A percentile compares a stretch with the other conserved stretches of the same genome.
phyloP scores from a whole-genome alignment of 768 basidiomycete species.

The Amanita fuliginea region DNA sequence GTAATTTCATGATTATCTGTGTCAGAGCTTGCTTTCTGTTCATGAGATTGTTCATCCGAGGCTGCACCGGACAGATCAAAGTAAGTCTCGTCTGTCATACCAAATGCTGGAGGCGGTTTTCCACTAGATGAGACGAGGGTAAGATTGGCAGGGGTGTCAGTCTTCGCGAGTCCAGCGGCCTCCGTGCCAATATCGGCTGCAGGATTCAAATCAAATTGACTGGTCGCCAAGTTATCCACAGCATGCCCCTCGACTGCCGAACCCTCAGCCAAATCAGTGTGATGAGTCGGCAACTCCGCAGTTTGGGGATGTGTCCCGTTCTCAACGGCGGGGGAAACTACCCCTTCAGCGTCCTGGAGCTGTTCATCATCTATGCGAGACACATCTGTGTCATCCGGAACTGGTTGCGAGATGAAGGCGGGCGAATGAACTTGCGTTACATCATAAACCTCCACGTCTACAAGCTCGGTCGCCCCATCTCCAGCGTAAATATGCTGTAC shows the following conservation, averaged over 20 bases:
- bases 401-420: constrained; percentile 1
- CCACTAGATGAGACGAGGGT: not conserved
- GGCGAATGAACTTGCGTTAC: constrained; percentile 22
- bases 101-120: not conserved
- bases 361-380: not conserved
- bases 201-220: not conserved
- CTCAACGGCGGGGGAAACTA: not conserved
- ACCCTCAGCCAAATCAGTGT: too few species aligned
- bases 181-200: not conserved
- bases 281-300: not conserved
- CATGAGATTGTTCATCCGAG: too few species aligned
- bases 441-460: constrained; percentile 42
- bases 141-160: not conserved
- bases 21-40: not conserved
- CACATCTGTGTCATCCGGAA: not conserved
- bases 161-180: not conserved
- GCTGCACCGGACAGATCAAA: too few species aligned
- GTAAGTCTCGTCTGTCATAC: not conserved
- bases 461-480: constrained; percentile 18
- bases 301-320: not conserved
- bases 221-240: not conserved
- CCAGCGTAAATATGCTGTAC: constrained; percentile 12
- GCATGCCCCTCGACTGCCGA: not conserved
- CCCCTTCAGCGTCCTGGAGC: not conserved
- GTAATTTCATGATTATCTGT: constrained; percentile 7